Conservation (phyloP, 1,139 yeast genomes). For the Yamadazyma buinensis region DNA sequence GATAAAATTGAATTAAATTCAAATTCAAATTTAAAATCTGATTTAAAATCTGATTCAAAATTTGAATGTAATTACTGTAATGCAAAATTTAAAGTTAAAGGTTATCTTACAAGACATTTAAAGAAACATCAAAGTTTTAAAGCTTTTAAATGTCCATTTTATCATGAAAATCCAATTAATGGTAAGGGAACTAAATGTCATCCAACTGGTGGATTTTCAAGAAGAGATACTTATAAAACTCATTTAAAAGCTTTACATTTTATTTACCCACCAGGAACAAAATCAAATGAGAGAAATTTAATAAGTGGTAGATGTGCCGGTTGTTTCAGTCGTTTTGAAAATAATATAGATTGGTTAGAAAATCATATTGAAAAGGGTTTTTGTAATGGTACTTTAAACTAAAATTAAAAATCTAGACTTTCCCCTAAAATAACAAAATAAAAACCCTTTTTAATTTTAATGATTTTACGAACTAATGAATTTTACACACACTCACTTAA, state of each 20-base stretch:
- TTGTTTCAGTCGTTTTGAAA: conserved; percentile 47
- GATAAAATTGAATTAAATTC: background rate
- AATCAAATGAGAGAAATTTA: conserved; percentile 39
- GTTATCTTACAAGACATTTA: conserved; percentile 53
- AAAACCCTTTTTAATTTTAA: background rate
- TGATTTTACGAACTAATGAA: no score
- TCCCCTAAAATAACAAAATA: no score
- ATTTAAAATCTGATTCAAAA: conserved; percentile 3
- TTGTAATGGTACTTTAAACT: conserved; percentile 38
- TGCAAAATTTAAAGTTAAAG: conserved; percentile 50
- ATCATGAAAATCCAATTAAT: conserved; percentile 22
- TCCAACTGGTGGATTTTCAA: conserved; percentile 56
- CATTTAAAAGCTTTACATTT: conserved; percentile 58
- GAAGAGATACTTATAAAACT: conserved; percentile 57
- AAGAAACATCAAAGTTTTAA: conserved; percentile 49
- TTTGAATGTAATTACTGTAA: conserved; percentile 41
- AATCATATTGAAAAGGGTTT: conserved; percentile 45
- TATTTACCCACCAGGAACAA: conserved; percentile 57
- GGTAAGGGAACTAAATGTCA: conserved; percentile 47
- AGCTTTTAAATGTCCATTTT: conserved; percentile 56
- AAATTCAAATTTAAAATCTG: conserved; percentile 3
- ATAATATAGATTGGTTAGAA: conserved; percentile 48
- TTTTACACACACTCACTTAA: no score
- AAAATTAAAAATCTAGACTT: no score
- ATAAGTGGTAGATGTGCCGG: conserved; percentile 56